phyloP scores from a whole-genome alignment of 306 rosid species.

The Prunus salicina region DNA sequence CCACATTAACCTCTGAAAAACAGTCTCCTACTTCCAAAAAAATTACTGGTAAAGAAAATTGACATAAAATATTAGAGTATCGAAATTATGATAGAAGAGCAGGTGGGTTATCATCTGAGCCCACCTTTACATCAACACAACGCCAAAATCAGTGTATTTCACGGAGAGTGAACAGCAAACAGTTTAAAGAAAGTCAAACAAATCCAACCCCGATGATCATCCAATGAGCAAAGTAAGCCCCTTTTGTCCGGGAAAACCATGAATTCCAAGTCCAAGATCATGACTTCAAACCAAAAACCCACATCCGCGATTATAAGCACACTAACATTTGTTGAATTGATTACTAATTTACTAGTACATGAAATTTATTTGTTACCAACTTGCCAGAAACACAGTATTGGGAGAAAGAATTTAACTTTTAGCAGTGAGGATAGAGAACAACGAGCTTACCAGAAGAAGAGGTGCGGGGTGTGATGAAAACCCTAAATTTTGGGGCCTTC shows the following conservation, averaged over 20 bases:
- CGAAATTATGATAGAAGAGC: background rate
- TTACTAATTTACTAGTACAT: background rate
- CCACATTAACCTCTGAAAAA: too few relatives aligned
- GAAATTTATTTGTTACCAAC: background rate
- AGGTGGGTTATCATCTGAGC: background rate
- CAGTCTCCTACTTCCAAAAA: too few relatives aligned
- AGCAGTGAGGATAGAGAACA: background rate
- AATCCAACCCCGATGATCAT: conserved; percentile 4
- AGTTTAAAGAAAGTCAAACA: conserved; percentile 19
- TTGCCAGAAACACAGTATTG: background rate
- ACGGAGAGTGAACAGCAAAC: conserved; percentile 15
- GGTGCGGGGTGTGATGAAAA: conserved; percentile 28
- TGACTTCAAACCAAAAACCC: background rate
- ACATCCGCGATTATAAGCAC: background rate
- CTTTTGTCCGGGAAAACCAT: background rate
- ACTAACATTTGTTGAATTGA: background rate
- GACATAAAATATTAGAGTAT: background rate
- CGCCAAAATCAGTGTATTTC: background rate
- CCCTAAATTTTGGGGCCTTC: conserved; percentile 39
- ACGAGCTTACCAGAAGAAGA: conserved; percentile 22
- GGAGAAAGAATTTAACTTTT: conserved; percentile 4
- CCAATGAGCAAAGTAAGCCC: background rate
- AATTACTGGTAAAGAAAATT: background rate
- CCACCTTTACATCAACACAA: background rate
- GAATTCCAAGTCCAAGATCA: background rate